Conservation (phyloP, 2,329 filamentous ascomycete species). For the Blastomyces emzantsi region DNA sequence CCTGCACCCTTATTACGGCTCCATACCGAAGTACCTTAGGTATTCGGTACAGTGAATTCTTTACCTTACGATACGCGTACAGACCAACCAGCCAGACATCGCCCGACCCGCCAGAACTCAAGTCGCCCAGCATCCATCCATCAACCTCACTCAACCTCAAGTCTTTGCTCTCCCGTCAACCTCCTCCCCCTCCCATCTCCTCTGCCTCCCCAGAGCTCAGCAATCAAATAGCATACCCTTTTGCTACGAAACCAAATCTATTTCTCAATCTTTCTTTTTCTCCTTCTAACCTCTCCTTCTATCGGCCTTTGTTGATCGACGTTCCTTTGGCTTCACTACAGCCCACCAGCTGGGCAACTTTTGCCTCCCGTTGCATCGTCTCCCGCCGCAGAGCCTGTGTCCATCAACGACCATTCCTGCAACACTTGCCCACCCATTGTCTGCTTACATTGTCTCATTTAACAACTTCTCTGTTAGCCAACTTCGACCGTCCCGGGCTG, state of each 20-base stretch:
- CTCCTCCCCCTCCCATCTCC: neutral
- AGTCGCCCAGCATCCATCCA: neutral
- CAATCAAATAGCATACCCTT: conserved; percentile 1
- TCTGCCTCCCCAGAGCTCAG: neutral
- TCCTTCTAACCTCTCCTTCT: neutral
- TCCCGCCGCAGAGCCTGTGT: neutral
- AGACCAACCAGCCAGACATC: neutral
- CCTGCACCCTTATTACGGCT: neutral
- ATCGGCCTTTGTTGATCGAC: neutral
- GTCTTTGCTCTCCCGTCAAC: neutral
- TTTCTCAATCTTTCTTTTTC: conserved; percentile 2
- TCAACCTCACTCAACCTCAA: neutral
- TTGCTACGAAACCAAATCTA: neutral
- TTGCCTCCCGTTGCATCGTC: neutral
- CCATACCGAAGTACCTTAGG: no score
- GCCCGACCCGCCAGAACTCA: neutral
- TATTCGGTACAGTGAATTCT: no score
- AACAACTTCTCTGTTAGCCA: neutral
- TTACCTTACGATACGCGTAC: neutral
- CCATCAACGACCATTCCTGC: conserved; percentile 2
- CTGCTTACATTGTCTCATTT: neutral
- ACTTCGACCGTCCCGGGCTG: neutral
- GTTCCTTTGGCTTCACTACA: neutral
- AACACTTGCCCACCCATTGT: neutral
- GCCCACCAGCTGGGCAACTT: neutral